These are phyloP conservation scores for Dioscorea cayenensis DNA, from an alignment of 116 monocot genomes.

Conservation along the genomic window DNA sequence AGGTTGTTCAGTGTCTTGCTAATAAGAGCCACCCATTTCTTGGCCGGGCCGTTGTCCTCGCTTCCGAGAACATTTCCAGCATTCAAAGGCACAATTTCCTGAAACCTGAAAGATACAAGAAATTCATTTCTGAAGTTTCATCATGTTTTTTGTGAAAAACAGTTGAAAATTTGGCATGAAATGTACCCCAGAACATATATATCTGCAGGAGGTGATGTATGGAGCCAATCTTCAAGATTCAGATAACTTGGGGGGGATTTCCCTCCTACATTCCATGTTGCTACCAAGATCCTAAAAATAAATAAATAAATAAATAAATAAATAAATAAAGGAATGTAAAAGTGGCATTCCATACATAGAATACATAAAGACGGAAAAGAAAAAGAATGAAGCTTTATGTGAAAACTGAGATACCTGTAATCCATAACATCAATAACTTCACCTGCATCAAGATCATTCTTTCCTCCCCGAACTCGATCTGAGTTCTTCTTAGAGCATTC, in stretches of 20 bases:
- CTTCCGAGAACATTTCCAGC: slow-evolving; percentile 78
- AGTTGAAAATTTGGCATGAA: background rate
- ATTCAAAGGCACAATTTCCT: slow-evolving; percentile 74
- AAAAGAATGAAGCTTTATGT: background rate
- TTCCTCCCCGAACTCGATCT: slow-evolving; percentile 39
- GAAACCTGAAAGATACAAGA: slow-evolving; percentile 32
- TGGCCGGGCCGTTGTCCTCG: slow-evolving; percentile 61
- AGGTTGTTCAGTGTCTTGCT: slow-evolving; percentile 56
- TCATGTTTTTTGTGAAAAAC: background rate
- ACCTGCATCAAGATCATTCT: slow-evolving; percentile 54
- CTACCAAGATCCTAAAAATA: too few species aligned
- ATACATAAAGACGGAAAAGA: too few species aligned
- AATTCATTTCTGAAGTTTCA: background rate
- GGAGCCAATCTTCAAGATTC: slow-evolving; percentile 76
- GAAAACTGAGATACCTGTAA: slow-evolving; percentile 41
- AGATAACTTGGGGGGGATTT: slow-evolving; percentile 67
- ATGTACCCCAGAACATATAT: slow-evolving; percentile 65
- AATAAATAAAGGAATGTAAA: too few species aligned
- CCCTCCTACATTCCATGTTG: slow-evolving; percentile 80
- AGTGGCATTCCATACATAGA: too few species aligned
- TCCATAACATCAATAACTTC: slow-evolving; percentile 71
- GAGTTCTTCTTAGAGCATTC: slow-evolving; percentile 24
- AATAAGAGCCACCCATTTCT: slow-evolving; percentile 61
- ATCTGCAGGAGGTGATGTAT: slow-evolving; percentile 70
- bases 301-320: too few species aligned